Conservation (phyloP, 441 rosid genomes). For the Dalechampia spathulata region DNA sequence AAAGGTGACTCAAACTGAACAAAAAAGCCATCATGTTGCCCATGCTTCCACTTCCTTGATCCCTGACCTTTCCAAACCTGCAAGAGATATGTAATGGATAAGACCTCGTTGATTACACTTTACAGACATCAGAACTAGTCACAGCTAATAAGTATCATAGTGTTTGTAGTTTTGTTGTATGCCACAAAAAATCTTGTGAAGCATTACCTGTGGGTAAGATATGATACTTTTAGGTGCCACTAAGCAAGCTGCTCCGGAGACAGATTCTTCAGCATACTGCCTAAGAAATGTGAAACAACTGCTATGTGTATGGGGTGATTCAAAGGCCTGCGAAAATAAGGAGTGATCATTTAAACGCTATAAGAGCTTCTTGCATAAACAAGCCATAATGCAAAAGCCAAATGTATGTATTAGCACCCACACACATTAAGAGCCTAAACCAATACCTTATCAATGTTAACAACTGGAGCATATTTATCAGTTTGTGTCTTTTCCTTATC, state of each 20-base stretch:
- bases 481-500: constrained; percentile 72
- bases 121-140: background rate
- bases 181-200: background rate
- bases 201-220: constrained; percentile 85
- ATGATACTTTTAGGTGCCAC: constrained; percentile 73
- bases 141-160: background rate
- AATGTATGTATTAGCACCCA: background rate
- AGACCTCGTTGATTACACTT: background rate
- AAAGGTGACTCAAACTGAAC: constrained; percentile 76
- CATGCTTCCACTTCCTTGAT: constrained; percentile 93
- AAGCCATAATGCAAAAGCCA: background rate
- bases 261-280: constrained; percentile 80
- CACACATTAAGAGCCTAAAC: background rate
- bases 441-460: constrained; percentile 82
- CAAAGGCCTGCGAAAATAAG: constrained; percentile 65
- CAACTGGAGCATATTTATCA: constrained; percentile 74
- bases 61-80: constrained; percentile 99
- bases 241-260: constrained; percentile 83
- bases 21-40: constrained; percentile 86
- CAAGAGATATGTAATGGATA: constrained; percentile 12
- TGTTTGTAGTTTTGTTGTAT: too few species aligned
- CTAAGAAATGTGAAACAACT: constrained; percentile 79
- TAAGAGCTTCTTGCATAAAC: background rate
- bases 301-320: constrained; percentile 87
- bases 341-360: constrained; percentile 6